Percentiles rank a stretch among this genome's conserved stretches.
These are phyloP conservation scores for Aspergillus sp. DNA, from an alignment of 2,329 filamentous ascomycete species.

Conservation along the genomic window DNA sequence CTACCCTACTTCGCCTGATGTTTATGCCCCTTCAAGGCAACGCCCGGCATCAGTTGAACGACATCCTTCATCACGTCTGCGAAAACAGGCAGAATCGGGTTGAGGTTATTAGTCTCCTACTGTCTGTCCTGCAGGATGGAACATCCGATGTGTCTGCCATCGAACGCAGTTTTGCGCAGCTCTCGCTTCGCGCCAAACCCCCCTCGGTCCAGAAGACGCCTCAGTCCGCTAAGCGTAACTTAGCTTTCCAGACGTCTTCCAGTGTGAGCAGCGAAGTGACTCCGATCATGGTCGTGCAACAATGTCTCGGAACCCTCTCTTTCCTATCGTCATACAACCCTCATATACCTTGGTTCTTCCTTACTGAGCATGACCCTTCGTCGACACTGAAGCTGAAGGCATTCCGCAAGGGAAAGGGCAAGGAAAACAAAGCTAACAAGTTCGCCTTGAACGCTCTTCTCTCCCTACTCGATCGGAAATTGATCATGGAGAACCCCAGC, in stretches of 20 bases:
- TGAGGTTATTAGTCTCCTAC: slow-evolving; percentile 87
- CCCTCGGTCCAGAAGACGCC: slow-evolving; percentile 77
- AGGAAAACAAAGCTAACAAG: slow-evolving; percentile 79
- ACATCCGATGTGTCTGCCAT: slow-evolving; percentile 91
- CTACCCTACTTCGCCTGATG: slow-evolving; percentile 96
- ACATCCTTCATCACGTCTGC: slow-evolving; percentile 85
- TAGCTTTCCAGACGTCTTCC: slow-evolving; percentile 58
- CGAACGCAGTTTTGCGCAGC: slow-evolving; percentile 89
- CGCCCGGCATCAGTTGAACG: slow-evolving; percentile 78
- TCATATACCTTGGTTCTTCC: slow-evolving; percentile 85
- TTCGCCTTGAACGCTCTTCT: slow-evolving; percentile 91
- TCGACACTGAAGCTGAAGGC: slow-evolving; percentile 73
- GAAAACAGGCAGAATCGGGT: slow-evolving; percentile 95
- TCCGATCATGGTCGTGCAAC: slow-evolving; percentile 90
- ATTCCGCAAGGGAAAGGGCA: slow-evolving; percentile 82
- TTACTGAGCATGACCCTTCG: slow-evolving; percentile 86
- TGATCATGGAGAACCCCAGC: slow-evolving; percentile 94
- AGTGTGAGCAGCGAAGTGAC: slow-evolving; percentile 80
- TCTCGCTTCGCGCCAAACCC: slow-evolving; percentile 88
- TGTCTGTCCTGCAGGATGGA: slow-evolving; percentile 93
- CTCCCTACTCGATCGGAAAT: slow-evolving; percentile 81
- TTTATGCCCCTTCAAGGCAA: slow-evolving; percentile 92
- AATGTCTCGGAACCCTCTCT: slow-evolving; percentile 82
- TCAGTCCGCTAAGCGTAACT: slow-evolving; percentile 71
- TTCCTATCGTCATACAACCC: slow-evolving; percentile 81